phyloP scores from a whole-genome alignment of 192 early-diverging fungal genomes.

The Cetraspora pellucida region DNA sequence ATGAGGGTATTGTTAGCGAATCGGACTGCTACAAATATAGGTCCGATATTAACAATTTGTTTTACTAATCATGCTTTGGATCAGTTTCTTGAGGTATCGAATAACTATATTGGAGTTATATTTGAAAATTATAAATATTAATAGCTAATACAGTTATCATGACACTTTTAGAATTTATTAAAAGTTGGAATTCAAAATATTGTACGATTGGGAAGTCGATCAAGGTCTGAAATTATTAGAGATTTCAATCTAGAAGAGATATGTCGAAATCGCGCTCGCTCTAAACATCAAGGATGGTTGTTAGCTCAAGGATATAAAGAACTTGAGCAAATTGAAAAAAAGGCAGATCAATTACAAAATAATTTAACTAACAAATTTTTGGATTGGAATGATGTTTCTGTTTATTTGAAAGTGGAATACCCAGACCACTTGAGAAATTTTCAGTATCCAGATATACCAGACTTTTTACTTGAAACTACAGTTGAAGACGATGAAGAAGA shows the following conservation, averaged over 20 bases:
- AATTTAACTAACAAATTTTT: conserved; percentile 15
- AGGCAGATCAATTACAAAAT: conserved; percentile 31
- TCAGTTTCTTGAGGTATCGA: conserved; percentile 53
- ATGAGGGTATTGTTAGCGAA: conserved; percentile 46
- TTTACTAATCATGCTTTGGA: conserved; percentile 68
- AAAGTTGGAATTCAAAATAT: conserved; percentile 42
- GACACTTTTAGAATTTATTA: conserved; percentile 40
- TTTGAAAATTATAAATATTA: background rate
- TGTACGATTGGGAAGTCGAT: conserved; percentile 53
- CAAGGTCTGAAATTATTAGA: conserved; percentile 37
- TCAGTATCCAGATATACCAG: background rate
- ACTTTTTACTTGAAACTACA: background rate
- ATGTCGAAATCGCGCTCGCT: conserved; percentile 27
- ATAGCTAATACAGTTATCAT: background rate
- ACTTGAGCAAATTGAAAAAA: conserved; percentile 10
- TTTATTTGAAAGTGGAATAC: conserved; percentile 19
- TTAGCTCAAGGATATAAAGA: background rate
- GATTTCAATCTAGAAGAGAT: conserved; percentile 32
- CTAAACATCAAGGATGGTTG: conserved; percentile 22
- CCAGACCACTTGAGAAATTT: conserved; percentile 23
- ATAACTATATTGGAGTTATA: background rate
- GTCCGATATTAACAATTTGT: conserved; percentile 55
- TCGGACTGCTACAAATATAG: conserved; percentile 33
- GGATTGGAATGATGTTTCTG: conserved; percentile 29
- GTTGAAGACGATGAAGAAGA: background rate